Percentiles rank a stretch among this genome's conserved stretches.
phyloP scores from a whole-genome alignment of 805 yeast species.

The Millerozyma acaciae region DNA sequence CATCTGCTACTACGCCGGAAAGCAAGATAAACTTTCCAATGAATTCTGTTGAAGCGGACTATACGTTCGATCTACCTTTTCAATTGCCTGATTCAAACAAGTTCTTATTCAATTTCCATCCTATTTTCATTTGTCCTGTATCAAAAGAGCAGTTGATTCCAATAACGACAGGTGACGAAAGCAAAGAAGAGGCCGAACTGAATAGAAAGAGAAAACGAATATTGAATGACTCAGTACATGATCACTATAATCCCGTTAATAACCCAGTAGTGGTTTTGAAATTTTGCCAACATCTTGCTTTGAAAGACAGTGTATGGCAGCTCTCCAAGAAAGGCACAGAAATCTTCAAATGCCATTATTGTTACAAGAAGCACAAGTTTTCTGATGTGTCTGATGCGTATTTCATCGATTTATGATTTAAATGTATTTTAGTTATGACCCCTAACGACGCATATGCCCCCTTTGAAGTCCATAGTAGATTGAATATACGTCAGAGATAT shows the following conservation, averaged over 20 bases:
- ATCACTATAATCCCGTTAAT: constrained; percentile 3
- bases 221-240: constrained; percentile 3
- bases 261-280: constrained; percentile 42
- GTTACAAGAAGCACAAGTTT: constrained; percentile 40
- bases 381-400: constrained; percentile 38
- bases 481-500: background rate
- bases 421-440: background rate
- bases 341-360: constrained; percentile 41
- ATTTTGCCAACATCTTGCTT: constrained; percentile 39
- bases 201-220: constrained; percentile 14
- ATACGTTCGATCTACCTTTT: constrained; percentile 35
- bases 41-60: constrained; percentile 14
- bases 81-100: constrained; percentile 38
- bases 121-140: constrained; percentile 44
- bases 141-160: constrained; percentile 42
- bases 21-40: background rate
- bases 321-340: constrained; percentile 37
- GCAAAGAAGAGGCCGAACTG: constrained; percentile 9
- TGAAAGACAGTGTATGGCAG: constrained; percentile 40
- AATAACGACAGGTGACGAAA: constrained; percentile 17
- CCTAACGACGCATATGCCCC: background rate
- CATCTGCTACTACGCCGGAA: background rate
- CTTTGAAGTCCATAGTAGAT: no score
- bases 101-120: constrained; percentile 39
- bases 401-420: constrained; percentile 29